Conservation (phyloP, 257 asterid species). For the Jaltomata sinuosa region DNA sequence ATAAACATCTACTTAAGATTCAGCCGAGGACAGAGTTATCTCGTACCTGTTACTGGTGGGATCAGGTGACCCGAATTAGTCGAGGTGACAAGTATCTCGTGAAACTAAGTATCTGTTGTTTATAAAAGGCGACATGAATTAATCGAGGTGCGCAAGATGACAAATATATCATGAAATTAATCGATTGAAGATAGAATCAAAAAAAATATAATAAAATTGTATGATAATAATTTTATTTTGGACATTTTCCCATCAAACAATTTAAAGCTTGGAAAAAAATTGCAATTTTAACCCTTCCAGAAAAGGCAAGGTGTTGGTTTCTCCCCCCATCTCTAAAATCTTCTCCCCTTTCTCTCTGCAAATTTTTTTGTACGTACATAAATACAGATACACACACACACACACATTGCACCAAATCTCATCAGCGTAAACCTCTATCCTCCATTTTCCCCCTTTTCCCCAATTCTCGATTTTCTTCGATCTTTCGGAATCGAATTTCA, state of each 20-base stretch:
- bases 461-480: conserved; percentile 41
- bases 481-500: conserved; percentile 24
- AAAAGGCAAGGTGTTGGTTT: not conserved
- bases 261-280: not conserved
- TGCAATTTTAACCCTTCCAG: not conserved
- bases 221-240: not conserved
- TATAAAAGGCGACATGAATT: no score
- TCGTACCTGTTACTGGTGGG: no score
- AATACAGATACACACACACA: not conserved
- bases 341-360: not conserved
- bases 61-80: no score
- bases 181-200: no score
- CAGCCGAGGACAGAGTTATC: no score
- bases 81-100: no score
- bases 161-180: no score
- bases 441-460: not conserved
- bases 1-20: no score
- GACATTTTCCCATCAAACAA: not conserved
- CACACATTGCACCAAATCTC: conserved; percentile 38
- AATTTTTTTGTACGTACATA: not conserved
- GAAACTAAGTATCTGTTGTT: no score
- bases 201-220: not conserved
- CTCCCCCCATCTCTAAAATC: not conserved
- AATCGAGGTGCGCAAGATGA: no score
- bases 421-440: conserved; percentile 25